Conservation (phyloP, 768 basidiomycete species). For the Serendipita sp. region DNA sequence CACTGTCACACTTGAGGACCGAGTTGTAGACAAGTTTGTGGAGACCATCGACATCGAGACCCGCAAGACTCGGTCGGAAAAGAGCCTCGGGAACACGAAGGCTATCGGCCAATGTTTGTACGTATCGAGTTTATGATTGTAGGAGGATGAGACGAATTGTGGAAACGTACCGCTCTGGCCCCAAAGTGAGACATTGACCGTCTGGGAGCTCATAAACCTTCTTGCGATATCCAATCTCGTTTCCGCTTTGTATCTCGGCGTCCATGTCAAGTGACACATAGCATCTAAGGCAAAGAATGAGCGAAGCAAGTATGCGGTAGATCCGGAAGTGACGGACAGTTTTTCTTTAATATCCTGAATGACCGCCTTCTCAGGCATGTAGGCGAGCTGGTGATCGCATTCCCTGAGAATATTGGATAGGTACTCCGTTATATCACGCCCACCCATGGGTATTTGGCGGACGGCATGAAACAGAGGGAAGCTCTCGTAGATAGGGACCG, state of each 20-base stretch:
- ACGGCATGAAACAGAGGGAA: slow-evolving; percentile 55
- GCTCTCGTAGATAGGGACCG: slow-evolving; percentile 59
- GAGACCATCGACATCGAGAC: neutral
- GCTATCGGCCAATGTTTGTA: neutral
- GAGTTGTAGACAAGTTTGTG: neutral
- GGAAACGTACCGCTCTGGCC: slow-evolving; percentile 55
- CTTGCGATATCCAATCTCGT: slow-evolving; percentile 46
- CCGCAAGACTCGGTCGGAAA: neutral
- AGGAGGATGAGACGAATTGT: slow-evolving; percentile 24
- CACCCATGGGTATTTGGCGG: slow-evolving; percentile 47
- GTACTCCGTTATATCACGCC: slow-evolving; percentile 48
- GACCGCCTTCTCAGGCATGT: slow-evolving; percentile 42
- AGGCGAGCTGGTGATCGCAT: slow-evolving; percentile 46
- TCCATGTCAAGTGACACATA: slow-evolving; percentile 60
- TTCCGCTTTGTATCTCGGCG: slow-evolving; percentile 54
- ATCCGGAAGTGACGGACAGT: slow-evolving; percentile 34
- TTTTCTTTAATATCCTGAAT: slow-evolving; percentile 70
- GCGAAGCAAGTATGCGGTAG: slow-evolving; percentile 20
- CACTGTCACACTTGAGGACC: neutral
- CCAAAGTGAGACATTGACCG: slow-evolving; percentile 56
- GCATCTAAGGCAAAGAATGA: slow-evolving; percentile 19
- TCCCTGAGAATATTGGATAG: slow-evolving; percentile 39
- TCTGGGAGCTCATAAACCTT: slow-evolving; percentile 59
- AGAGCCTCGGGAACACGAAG: neutral
- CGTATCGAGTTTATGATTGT: neutral